Evolutionary conservation across 75 land plant genomes (phyloP), one percentile per base, ranked within the genome.

Genomic region (Selaginella moellendorffii): DNA sequence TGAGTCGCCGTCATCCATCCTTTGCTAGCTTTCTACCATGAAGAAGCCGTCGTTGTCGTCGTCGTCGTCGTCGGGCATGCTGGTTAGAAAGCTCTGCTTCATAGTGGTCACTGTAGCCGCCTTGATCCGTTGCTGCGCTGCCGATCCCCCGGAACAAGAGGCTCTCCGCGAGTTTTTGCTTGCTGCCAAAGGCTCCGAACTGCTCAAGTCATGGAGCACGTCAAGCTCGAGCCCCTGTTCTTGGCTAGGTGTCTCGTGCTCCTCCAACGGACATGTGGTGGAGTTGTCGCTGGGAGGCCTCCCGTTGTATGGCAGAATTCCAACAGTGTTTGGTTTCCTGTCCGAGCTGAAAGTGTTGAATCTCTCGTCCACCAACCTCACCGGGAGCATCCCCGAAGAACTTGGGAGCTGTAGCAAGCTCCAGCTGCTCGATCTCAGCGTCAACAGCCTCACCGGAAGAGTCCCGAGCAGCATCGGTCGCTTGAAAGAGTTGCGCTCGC

Each of bases 321-420:
- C 46, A 5, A 36, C 14, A 5, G 46, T 5, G 14, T 36, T 36
- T 36, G 46, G 46, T 14, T 36, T 14, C 10, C 46, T 36, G 14
- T 5, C 46, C 5, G 46, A 36, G 46, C 46, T 36, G 5, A 5
- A 36, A 5, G 14, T 36, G 10, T 14, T 36, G 46, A 36, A 80
- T 17, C 83, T 92, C 1, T 64, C 86, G n/a, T 72, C 76, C 1
- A 75, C 78, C 70, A 78, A 81, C 59, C 53, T 62, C 66, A 31
- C 72, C 64, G 70, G 78, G 14, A 5, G 30, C 9, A 36, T 92
- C 67, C 95, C 95, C 0, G 54, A 25, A 17, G 67, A 79, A 59
- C 69, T 92, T 5, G 69, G 71, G 2, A 22, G 29, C 0, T 0
- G 23, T 17, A 1, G 77, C 73, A 51, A 24, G 89, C 21, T 56